Percentiles rank a stretch among this genome's conserved stretches.
phyloP scores from a whole-genome alignment of 2,329 filamentous ascomycete genomes.

The Myotisia sp. region DNA sequence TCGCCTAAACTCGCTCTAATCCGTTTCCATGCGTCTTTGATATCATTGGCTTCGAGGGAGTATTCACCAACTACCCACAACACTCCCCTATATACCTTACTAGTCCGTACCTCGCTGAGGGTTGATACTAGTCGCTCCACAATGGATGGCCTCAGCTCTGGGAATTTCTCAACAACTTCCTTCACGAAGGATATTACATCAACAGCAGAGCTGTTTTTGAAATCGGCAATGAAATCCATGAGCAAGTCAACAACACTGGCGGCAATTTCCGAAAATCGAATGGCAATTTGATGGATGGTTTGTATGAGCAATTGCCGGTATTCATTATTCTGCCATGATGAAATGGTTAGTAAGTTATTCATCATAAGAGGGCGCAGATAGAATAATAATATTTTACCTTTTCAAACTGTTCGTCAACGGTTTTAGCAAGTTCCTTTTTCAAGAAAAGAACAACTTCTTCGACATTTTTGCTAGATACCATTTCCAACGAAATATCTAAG shows the following conservation, averaged over 20 bases:
- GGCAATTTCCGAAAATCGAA: constrained; percentile 97
- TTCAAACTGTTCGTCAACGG: constrained; percentile 95
- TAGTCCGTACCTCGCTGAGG: constrained; percentile 80
- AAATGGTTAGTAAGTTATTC: constrained; percentile 14
- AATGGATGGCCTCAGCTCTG: constrained; percentile 72
- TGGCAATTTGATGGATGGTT: constrained; percentile 94
- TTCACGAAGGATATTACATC: constrained; percentile 98
- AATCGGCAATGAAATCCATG: constrained; percentile 98
- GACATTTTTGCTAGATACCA: constrained; percentile 98
- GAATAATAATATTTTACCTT: constrained; percentile 40
- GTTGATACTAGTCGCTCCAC: constrained; percentile 80
- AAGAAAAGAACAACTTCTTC: constrained; percentile 91
- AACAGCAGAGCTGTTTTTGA: constrained; percentile 90
- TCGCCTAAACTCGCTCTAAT: constrained; percentile 89
- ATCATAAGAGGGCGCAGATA: neutral
- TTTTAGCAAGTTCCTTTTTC: constrained; percentile 96
- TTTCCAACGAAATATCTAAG: constrained; percentile 76
- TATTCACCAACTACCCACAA: constrained; percentile 98
- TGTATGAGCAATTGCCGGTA: constrained; percentile 92
- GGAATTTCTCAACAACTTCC: constrained; percentile 97
- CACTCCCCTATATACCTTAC: constrained; percentile 92
- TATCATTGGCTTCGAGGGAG: constrained; percentile 82
- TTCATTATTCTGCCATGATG: constrained; percentile 53
- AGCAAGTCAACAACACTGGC: constrained; percentile 90
- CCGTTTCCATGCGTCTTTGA: constrained; percentile 90